Conservation (phyloP, 75 land plant species). For the Picea glauca region DNA sequence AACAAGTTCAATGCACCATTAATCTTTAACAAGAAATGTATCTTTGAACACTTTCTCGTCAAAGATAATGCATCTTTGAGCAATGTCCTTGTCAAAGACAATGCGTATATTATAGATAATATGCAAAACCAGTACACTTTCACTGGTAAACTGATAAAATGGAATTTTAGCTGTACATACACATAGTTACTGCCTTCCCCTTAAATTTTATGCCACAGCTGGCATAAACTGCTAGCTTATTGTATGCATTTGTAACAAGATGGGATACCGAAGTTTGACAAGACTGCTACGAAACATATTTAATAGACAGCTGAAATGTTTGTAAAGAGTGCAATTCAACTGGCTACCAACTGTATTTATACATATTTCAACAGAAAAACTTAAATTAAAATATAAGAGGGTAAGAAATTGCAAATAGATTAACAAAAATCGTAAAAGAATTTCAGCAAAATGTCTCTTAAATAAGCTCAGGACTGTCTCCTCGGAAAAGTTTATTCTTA, state of each 20-base stretch:
- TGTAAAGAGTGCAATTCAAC: not conserved
- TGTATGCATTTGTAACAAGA: not conserved
- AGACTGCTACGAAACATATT: not conserved
- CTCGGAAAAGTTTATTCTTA: not conserved
- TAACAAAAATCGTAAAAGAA: not conserved
- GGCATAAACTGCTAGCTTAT: not conserved
- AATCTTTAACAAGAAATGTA: not conserved
- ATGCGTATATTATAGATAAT: not conserved
- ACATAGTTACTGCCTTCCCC: not conserved
- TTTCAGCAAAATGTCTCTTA: not conserved
- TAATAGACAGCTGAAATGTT: not conserved
- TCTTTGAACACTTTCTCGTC: not conserved
- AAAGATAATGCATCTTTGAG: not conserved
- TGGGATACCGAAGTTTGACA: not conserved
- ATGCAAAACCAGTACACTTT: no score
- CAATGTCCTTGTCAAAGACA: not conserved
- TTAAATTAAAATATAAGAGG: not conserved
- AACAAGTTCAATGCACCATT: not conserved
- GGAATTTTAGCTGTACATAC: not conserved
- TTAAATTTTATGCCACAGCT: not conserved
- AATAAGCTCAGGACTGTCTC: not conserved
- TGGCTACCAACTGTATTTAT: not conserved
- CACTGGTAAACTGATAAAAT: not conserved
- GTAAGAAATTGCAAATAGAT: not conserved
- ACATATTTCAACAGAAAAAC: not conserved